Base-by-base conservation (phyloP, 225 moss, liverwort and hornwort species). In the Neckera pumila region DNA sequence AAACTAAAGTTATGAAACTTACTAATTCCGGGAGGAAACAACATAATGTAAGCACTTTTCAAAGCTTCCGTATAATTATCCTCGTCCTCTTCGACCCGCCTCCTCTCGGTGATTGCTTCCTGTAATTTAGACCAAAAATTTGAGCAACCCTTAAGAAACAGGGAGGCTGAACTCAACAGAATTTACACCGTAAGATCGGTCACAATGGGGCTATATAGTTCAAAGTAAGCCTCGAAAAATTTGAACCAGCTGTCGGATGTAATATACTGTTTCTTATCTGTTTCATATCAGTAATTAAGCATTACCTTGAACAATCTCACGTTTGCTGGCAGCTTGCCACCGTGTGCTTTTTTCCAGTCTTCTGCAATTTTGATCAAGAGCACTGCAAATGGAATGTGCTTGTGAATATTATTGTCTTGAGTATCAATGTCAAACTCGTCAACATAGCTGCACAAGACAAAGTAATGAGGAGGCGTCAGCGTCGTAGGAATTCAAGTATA, bases 321-420 rank as follows among this genome's bases (percentile, higher is more conserved):
- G 88, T 92, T 95, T 20, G 93, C 92, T 53, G 97, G 99, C 88
- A 95, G 90, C 89, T 95, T 96, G 79, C 95, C 99, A 88, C 89
- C 94, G 88, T 97, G 97, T 30, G 87, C 80, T 87, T 93, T 94
- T 91, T 92, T 95, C 96, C 96, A 99, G 59, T 99, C 96, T 84
- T 96, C 96, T 36, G 90, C 93, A 88, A 95, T 92, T 92, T 97
- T 99, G 87, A 99, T 95, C 88, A 99, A 89, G 70, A 99, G 90
- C 62, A 99, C 92, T 90, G 96, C 99, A 95, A 97, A 99, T 72
- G 99, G 99, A 74, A 99, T 97, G 82, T 99, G 99, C 72, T 94
- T 93, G 89, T 99, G 99, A 85, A 97, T 92, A 60, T 87, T 83
- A 79, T 93, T 89, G 91, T 97, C 99, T 90, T 89, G 76, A 57